A percentile compares a stretch with the other conserved stretches of the same genome.
Evolutionary conservation across 495 filamentous ascomycete species (phyloP).

Genomic region (Lentithecium fluviatile): DNA sequence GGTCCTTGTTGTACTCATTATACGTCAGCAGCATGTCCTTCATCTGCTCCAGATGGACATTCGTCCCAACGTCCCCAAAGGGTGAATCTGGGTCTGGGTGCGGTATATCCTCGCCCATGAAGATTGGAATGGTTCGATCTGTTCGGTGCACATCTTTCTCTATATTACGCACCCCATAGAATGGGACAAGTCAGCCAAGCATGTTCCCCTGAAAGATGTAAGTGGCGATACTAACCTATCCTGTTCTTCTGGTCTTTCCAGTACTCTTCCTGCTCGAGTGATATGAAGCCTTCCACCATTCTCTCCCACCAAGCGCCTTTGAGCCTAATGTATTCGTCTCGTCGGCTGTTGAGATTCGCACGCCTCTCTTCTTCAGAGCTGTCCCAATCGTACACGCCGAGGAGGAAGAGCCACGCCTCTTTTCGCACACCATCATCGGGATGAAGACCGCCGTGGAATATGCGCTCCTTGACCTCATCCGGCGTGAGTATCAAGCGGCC

Average conservation of each 20-base stretch:
- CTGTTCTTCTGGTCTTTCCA: slow-evolving; percentile 93
- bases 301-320: slow-evolving; percentile 97
- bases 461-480: slow-evolving; percentile 91
- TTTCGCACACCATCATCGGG: slow-evolving; percentile 88
- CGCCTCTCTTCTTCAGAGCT: slow-evolving; percentile 77
- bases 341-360: slow-evolving; percentile 74
- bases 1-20: slow-evolving; percentile 89
- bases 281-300: slow-evolving; percentile 75
- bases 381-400: slow-evolving; percentile 90
- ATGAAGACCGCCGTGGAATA: slow-evolving; percentile 93
- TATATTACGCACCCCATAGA: slow-evolving; percentile 52
- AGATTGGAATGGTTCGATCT: slow-evolving; percentile 87
- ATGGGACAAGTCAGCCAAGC: slow-evolving; percentile 48
- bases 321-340: slow-evolving; percentile 90
- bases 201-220: slow-evolving; percentile 13
- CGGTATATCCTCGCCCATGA: slow-evolving; percentile 95
- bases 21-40: slow-evolving; percentile 99
- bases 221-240: slow-evolving; percentile 67
- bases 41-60: slow-evolving; percentile 96
- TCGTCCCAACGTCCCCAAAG: slow-evolving; percentile 86
- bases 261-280: slow-evolving; percentile 78
- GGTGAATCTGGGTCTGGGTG: slow-evolving; percentile 97
- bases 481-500: slow-evolving; percentile 74
- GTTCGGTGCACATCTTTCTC: slow-evolving; percentile 98
- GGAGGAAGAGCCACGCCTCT: slow-evolving; percentile 92